A percentile compares a stretch with the other conserved stretches of the same genome.
Evolutionary conservation across 2,329 filamentous ascomycete species (phyloP).

Genomic region (Orbilia brochopaga): DNA sequence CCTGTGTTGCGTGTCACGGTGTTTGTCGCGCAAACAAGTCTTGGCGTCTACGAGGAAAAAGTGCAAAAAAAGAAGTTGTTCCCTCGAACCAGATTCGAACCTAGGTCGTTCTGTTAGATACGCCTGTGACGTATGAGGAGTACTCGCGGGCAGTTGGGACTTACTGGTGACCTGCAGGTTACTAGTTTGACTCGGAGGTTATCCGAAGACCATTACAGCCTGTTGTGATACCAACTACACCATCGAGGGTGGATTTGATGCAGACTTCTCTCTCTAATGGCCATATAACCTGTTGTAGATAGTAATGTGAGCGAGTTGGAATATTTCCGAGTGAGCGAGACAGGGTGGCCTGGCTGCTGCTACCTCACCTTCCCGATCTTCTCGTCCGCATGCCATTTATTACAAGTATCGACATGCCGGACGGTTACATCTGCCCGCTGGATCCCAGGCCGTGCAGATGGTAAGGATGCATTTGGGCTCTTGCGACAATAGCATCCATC

Average conservation of each 20-base stretch:
- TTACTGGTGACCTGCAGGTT: conserved; percentile 51
- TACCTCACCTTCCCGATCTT: neutral
- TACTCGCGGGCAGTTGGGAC: conserved; percentile 13
- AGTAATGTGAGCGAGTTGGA: too few relatives aligned
- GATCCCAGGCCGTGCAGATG: too few relatives aligned
- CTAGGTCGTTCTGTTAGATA: conserved; percentile 34
- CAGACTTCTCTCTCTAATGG: neutral
- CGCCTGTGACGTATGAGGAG: conserved; percentile 22
- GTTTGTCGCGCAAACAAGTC: neutral
- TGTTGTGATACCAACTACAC: conserved; percentile 52
- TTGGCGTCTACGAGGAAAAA: conserved; percentile 15
- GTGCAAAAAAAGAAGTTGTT: conserved; percentile 38
- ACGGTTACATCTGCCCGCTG: too few relatives aligned
- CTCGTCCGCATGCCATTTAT: neutral
- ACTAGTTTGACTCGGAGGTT: conserved; percentile 36
- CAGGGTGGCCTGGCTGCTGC: too few relatives aligned
- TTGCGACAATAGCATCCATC: too few relatives aligned
- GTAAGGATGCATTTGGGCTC: too few relatives aligned
- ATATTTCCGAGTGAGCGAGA: too few relatives aligned
- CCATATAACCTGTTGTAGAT: neutral
- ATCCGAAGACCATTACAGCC: conserved; percentile 51
- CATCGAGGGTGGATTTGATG: conserved; percentile 50
- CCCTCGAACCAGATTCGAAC: conserved; percentile 52
- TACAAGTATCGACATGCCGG: neutral
- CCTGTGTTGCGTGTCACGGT: neutral